Evolutionary conservation across 2,329 filamentous ascomycete genomes (phyloP).

Genomic region (Monosporascus sp.): DNA sequence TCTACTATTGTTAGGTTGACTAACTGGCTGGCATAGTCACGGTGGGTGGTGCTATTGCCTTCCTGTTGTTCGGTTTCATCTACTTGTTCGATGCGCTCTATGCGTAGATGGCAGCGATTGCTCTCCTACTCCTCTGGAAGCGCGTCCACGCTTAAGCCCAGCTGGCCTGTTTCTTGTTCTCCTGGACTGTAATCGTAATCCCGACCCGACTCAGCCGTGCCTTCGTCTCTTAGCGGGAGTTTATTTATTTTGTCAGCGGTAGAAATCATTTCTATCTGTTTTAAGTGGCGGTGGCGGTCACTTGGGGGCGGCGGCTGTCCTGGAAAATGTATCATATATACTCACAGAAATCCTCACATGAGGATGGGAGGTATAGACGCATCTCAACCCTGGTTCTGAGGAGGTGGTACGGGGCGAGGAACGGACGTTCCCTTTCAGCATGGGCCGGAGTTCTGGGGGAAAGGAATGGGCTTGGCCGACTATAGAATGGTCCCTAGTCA

Average conservation of each 20-base stretch:
- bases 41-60: slow-evolving; percentile 83
- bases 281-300: too few relatives aligned
- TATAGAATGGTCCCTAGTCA: too few relatives aligned
- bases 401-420: neutral
- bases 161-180: neutral
- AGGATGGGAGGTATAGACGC: too few relatives aligned
- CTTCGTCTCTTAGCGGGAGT: neutral
- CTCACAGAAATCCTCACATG: too few relatives aligned
- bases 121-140: neutral
- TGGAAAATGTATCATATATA: too few relatives aligned
- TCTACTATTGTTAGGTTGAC: neutral
- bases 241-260: too few relatives aligned
- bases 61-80: slow-evolving; percentile 85
- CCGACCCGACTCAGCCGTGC: neutral
- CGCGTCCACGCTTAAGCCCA: neutral
- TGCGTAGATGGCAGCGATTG: slow-evolving; percentile 27
- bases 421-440: neutral
- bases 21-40: slow-evolving; percentile 61
- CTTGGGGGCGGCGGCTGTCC: too few relatives aligned
- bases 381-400: too few relatives aligned
- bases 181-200: neutral
- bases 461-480: neutral
- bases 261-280: too few relatives aligned
- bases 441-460: neutral
- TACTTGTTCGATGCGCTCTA: slow-evolving; percentile 80